Evolutionary conservation across 2,329 filamentous ascomycete species (phyloP).

Genomic region (Colletotrichum tabaci): DNA sequence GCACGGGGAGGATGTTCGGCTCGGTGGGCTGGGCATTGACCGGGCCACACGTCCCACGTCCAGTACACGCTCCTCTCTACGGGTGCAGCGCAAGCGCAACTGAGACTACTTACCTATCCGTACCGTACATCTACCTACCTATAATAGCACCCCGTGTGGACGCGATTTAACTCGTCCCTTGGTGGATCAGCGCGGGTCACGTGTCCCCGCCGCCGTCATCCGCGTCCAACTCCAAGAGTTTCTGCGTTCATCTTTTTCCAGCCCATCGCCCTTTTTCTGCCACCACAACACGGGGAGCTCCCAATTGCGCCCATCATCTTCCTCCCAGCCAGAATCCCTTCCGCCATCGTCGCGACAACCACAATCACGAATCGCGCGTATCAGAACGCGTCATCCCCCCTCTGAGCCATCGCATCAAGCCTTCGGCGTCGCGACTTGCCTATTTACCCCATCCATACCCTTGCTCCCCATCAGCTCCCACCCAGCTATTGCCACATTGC

Average conservation of each 20-base stretch:
- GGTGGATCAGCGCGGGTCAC: conserved; percentile 41
- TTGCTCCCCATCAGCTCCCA: conserved; percentile 17
- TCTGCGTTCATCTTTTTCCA: conserved; percentile 43
- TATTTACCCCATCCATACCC: conserved; percentile 35
- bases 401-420: conserved; percentile 34
- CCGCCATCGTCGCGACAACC: conserved; percentile 37
- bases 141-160: conserved; percentile 3
- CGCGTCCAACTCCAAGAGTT: conserved; percentile 43
- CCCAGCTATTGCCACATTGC: conserved; percentile 38
- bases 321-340: conserved; percentile 44
- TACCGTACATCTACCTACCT: too few species aligned
- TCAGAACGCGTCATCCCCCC: conserved; percentile 48
- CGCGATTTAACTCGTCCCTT: conserved; percentile 39
- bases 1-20: conserved; percentile 5
- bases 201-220: conserved; percentile 39
- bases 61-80: conserved; percentile 29
- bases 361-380: conserved; percentile 46
- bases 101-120: conserved; percentile 24
- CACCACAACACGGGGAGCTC: conserved; percentile 52
- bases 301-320: conserved; percentile 53
- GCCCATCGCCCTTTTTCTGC: conserved; percentile 35
- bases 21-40: conserved; percentile 34
- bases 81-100: conserved; percentile 27
- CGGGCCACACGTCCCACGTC: conserved; percentile 33
- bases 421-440: conserved; percentile 41